Evolutionary conservation across 2,329 filamentous ascomycete species (phyloP).

Genomic region (Xylariomycetidae sp.): DNA sequence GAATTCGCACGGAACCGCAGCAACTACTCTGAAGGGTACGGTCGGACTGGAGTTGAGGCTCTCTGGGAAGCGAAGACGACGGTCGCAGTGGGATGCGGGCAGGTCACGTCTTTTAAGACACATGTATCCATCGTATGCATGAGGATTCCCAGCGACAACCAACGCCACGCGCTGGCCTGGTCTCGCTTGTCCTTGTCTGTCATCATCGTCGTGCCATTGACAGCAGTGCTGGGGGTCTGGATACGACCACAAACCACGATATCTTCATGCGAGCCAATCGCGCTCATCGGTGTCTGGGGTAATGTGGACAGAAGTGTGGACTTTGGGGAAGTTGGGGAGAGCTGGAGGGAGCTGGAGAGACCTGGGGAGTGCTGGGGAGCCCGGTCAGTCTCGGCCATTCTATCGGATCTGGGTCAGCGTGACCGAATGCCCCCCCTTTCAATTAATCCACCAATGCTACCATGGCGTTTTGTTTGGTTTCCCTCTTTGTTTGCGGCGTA

Average conservation of each 20-base stretch:
- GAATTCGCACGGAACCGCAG: neutral
- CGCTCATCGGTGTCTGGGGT: slow-evolving; percentile 3
- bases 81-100: too few species aligned
- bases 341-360: slow-evolving; percentile 3
- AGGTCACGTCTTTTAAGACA: neutral
- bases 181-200: neutral
- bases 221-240: too few species aligned
- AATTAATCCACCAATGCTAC: slow-evolving; percentile 13
- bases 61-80: too few species aligned
- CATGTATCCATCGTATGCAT: too few species aligned
- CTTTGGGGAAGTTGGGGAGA: slow-evolving; percentile 12
- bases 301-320: slow-evolving; percentile 5
- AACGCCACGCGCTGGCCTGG: neutral
- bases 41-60: too few species aligned
- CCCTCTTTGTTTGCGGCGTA: too few species aligned
- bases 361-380: slow-evolving; percentile 4
- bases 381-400: slow-evolving; percentile 1
- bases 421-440: neutral
- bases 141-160: neutral
- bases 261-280: slow-evolving; percentile 3
- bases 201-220: neutral
- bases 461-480: too few species aligned
- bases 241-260: too few species aligned
- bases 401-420: neutral
- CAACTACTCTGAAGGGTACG: neutral